Evolutionary conservation across 2,329 filamentous ascomycete genomes (phyloP).

Genomic region (Chaetomiaceae sp.): DNA sequence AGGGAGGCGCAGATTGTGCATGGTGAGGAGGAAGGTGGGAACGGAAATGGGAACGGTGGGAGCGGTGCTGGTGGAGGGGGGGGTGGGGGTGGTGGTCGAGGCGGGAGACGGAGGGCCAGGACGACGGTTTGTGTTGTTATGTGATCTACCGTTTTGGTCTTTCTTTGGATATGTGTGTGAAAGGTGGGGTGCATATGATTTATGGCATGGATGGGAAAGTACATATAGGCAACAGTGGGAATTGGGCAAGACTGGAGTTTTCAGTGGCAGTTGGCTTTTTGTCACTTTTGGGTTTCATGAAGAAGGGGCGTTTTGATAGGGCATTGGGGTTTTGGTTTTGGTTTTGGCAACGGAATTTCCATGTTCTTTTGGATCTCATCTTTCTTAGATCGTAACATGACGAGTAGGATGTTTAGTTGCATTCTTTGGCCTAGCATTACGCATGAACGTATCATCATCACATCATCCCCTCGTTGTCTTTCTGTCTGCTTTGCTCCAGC

Average conservation of each 20-base stretch:
- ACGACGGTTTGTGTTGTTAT: slow-evolving; percentile 27
- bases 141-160: slow-evolving; percentile 11
- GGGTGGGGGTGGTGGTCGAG: slow-evolving; percentile 57
- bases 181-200: not conserved
- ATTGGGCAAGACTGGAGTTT: not conserved
- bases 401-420: too few relatives aligned
- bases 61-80: slow-evolving; percentile 50
- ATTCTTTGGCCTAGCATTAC: not conserved
- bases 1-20: slow-evolving; percentile 78
- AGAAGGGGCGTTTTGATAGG: not conserved
- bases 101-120: slow-evolving; percentile 38
- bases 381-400: too few relatives aligned
- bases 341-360: too few relatives aligned
- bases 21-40: slow-evolving; percentile 67
- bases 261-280: not conserved
- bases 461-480: too few relatives aligned
- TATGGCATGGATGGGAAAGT: not conserved
- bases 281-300: not conserved
- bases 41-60: slow-evolving; percentile 36
- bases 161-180: not conserved
- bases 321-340: not conserved
- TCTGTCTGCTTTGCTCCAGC: too few relatives aligned
- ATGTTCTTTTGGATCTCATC: not conserved
- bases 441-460: too few relatives aligned
- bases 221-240: not conserved